phyloP scores from a whole-genome alignment of 768 basidiomycete species.

The Sporobolomyces phaffii region DNA sequence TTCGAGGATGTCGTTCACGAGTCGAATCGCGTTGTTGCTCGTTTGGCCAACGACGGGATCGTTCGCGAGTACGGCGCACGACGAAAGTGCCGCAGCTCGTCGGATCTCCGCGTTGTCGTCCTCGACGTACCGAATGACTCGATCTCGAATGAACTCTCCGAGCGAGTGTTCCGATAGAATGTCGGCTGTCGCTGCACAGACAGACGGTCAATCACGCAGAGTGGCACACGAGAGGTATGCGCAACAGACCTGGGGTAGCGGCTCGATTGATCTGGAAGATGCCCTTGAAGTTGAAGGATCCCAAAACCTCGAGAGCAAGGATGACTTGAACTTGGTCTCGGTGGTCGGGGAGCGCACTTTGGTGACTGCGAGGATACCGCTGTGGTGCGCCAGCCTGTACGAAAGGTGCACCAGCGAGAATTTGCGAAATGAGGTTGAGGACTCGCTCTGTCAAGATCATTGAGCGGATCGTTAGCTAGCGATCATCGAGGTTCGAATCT shows the following conservation, averaged over 20 bases:
- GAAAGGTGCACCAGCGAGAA: conserved; percentile 77
- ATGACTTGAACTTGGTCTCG: conserved; percentile 47
- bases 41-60: conserved; percentile 96
- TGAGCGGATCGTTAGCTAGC: background rate
- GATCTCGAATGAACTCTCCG: conserved; percentile 89
- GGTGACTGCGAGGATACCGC: conserved; percentile 49
- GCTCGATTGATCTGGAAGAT: conserved; percentile 39
- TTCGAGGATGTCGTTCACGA: conserved; percentile 96
- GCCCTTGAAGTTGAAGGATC: conserved; percentile 92
- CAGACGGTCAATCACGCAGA: background rate
- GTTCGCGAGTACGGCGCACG: conserved; percentile 81
- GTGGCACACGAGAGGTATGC: background rate
- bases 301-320: conserved; percentile 77
- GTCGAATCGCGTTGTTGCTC: conserved; percentile 89
- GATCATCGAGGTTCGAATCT: background rate
- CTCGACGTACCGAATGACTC: conserved; percentile 87
- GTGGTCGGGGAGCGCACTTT: background rate
- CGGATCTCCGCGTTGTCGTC: conserved; percentile 83
- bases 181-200: background rate
- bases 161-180: conserved; percentile 66
- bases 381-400: conserved; percentile 74
- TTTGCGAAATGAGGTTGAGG: conserved; percentile 72
- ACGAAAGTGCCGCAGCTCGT: conserved; percentile 81
- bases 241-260: background rate
- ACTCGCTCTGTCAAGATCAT: conserved; percentile 92